Conservation (phyloP, 371 early-diverging fungal genomes). For the Mortierella sp. region DNA sequence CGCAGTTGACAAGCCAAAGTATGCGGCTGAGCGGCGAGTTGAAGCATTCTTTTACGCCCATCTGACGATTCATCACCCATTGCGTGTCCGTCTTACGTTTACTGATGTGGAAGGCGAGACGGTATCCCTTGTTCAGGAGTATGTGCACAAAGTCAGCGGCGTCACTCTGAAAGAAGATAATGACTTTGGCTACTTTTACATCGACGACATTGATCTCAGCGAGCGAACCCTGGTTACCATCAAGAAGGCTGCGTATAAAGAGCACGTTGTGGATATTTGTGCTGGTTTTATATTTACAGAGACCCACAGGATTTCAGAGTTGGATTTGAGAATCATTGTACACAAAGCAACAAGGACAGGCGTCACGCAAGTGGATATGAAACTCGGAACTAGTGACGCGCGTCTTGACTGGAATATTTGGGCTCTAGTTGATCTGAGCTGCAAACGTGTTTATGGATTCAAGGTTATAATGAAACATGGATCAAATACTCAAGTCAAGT, state of each 20-base stretch:
- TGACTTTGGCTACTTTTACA: conserved; percentile 46
- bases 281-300: neutral
- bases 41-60: neutral
- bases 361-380: conserved; percentile 30
- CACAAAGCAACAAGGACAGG: conserved; percentile 41
- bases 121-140: conserved; percentile 46
- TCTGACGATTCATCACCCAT: conserved; percentile 44
- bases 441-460: conserved; percentile 48
- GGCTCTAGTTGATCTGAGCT: conserved; percentile 49
- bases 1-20: conserved; percentile 16
- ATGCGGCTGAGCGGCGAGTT: neutral
- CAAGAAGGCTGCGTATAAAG: too few species aligned
- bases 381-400: conserved; percentile 7
- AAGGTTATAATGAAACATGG: conserved; percentile 30
- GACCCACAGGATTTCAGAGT: neutral
- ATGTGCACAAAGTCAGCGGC: conserved; percentile 42
- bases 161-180: conserved; percentile 18
- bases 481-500: neutral
- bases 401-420: conserved; percentile 32
- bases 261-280: conserved; percentile 19
- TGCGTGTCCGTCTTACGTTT: conserved; percentile 56
- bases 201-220: conserved; percentile 37
- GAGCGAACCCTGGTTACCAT: neutral
- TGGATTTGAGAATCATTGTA: conserved; percentile 40
- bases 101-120: conserved; percentile 57